Percentiles rank a stretch among this genome's conserved stretches.
phyloP scores from a whole-genome alignment of 2,329 filamentous ascomycete genomes.

The Sporothrix dimorphospora region DNA sequence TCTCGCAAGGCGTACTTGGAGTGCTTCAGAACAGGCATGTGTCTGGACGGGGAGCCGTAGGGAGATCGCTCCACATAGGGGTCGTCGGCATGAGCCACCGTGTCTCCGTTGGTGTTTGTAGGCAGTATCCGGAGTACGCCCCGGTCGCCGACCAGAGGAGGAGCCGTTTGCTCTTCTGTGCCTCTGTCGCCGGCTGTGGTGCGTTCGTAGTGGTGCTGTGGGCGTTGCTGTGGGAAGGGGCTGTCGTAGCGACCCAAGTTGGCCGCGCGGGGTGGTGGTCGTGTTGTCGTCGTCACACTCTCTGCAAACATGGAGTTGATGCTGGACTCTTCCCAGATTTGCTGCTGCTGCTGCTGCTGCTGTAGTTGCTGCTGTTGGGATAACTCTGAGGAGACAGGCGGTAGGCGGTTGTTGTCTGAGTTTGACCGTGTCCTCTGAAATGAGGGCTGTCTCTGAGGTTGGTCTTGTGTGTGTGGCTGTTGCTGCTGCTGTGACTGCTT shows the following conservation, averaged over 20 bases:
- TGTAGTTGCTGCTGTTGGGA: constrained; percentile 11
- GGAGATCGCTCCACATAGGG: constrained; percentile 36
- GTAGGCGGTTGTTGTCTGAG: constrained; percentile 36
- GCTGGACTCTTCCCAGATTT: constrained; percentile 44
- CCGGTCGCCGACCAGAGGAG: constrained; percentile 45
- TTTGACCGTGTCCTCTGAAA: constrained; percentile 33
- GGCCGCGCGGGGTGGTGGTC: constrained; percentile 4
- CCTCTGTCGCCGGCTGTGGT: constrained; percentile 25
- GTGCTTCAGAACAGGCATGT: constrained; percentile 37
- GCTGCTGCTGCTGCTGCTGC: constrained; percentile 34
- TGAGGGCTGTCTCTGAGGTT: constrained; percentile 11
- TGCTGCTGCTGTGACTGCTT: constrained; percentile 23
- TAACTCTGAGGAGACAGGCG: constrained; percentile 32
- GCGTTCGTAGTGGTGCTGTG: constrained; percentile 33
- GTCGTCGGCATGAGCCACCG: constrained; percentile 36
- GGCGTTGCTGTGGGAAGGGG: constrained; percentile 33
- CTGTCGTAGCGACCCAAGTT: constrained; percentile 29
- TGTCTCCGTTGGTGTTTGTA: constrained; percentile 31
- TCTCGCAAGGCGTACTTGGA: constrained; percentile 49
- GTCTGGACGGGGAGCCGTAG: constrained; percentile 38
- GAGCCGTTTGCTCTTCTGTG: constrained; percentile 22
- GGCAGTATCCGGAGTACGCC: constrained; percentile 44
- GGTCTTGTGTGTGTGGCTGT: background rate
- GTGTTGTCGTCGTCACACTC: constrained; percentile 28
- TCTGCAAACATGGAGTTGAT: constrained; percentile 41